A percentile compares a stretch with the other conserved stretches of the same genome.
Conservation (phyloP, 768 basidiomycete species). For the Rhodosporidiobolus odoratus region DNA sequence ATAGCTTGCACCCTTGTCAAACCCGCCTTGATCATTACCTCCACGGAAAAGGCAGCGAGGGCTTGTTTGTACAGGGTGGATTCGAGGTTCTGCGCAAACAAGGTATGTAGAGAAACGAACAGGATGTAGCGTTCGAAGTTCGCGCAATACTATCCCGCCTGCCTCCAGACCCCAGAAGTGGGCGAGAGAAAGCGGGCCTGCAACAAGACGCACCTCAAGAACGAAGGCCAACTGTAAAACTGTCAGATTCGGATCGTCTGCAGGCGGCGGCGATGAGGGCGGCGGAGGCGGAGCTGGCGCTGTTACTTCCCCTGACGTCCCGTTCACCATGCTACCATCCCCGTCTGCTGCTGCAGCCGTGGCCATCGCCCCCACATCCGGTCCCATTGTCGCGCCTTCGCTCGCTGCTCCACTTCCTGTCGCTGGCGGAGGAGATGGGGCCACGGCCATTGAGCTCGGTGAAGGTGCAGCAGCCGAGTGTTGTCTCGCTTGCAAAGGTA, state of each 20-base stretch:
- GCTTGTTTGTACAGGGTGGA: slow-evolving; percentile 22
- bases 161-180: too few species aligned
- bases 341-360: too few species aligned
- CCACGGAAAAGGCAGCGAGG: slow-evolving; percentile 16
- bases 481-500: not conserved
- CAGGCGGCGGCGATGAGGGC: too few species aligned
- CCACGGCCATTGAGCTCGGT: too few species aligned
- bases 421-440: not conserved
- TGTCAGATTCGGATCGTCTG: not conserved
- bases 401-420: not conserved
- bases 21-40: slow-evolving; percentile 25
- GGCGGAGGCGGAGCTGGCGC: too few species aligned
- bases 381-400: not conserved
- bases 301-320: too few species aligned
- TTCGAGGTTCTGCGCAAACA: slow-evolving; percentile 26
- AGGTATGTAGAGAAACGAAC: not conserved
- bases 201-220: slow-evolving; percentile 15
- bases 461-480: too few species aligned
- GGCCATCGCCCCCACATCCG: not conserved
- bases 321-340: too few species aligned
- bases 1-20: slow-evolving; percentile 12
- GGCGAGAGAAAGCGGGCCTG: not conserved
- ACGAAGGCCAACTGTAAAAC: slow-evolving; percentile 24
- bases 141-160: not conserved
- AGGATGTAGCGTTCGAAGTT: not conserved